These are phyloP conservation scores for Pseudoscleropodium purum DNA, from an alignment of 225 moss, liverwort and hornwort genomes.

Conservation along the genomic window DNA sequence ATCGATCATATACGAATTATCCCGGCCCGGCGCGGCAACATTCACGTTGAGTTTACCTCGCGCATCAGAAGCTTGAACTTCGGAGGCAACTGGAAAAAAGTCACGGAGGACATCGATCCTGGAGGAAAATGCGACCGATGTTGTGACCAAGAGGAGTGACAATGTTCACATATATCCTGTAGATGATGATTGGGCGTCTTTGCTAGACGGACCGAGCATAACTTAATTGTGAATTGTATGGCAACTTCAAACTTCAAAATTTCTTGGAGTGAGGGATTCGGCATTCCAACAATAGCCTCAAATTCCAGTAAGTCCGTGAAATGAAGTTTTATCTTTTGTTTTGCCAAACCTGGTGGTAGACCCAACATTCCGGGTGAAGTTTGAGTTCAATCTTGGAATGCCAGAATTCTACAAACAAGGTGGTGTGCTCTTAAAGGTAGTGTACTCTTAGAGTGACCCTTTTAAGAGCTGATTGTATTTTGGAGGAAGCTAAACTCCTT, in stretches of 20 bases:
- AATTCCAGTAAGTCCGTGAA: neutral
- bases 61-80: neutral
- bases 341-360: accelerated
- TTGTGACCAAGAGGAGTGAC: neutral
- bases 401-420: neutral
- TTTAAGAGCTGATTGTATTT: too few relatives aligned
- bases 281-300: neutral
- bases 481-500: too few relatives aligned
- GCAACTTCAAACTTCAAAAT: neutral
- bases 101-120: too few relatives aligned
- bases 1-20: neutral
- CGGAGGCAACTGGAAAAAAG: too few relatives aligned
- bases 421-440: too few relatives aligned
- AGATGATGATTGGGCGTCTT: neutral
- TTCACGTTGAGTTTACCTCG: neutral
- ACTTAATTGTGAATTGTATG: neutral
- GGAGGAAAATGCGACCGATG: neutral
- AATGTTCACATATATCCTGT: neutral
- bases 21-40: neutral
- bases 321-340: neutral
- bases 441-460: too few relatives aligned
- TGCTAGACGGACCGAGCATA: neutral
- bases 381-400: neutral
- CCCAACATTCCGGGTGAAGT: neutral
- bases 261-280: neutral